Conservation (phyloP, 345 rosid genomes). For the Atalantia buxifolia region DNA sequence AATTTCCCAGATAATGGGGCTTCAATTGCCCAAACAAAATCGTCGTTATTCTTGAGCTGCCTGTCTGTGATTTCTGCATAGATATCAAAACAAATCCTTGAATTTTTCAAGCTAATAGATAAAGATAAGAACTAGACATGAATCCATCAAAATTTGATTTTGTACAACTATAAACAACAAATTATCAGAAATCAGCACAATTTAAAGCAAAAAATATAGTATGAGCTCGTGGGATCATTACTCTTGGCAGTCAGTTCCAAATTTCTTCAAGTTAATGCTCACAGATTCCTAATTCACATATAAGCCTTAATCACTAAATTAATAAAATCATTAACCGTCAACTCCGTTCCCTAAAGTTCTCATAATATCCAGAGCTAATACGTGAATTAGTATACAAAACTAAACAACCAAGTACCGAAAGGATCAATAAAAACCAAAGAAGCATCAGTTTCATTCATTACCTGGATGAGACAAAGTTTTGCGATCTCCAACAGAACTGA, state of each 20-base stretch:
- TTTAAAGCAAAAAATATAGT: neutral
- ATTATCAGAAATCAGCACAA: neutral
- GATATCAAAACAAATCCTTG: neutral
- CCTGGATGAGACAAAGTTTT: slow-evolving; percentile 84
- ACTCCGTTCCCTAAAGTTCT: neutral
- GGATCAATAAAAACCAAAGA: neutral
- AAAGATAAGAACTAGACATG: neutral
- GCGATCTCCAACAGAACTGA: slow-evolving; percentile 68
- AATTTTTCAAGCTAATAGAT: neutral
- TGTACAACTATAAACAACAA: neutral
- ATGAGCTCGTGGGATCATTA: neutral
- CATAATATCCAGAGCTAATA: neutral
- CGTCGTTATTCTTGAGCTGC: slow-evolving; percentile 69
- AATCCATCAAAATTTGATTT: neutral
- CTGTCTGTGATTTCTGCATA: slow-evolving; percentile 71
- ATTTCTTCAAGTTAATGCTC: neutral
- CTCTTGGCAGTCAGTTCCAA: neutral
- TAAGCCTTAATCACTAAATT: neutral
- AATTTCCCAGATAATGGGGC: slow-evolving; percentile 79
- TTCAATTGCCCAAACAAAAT: slow-evolving; percentile 81
- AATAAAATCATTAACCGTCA: neutral
- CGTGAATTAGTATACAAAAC: neutral
- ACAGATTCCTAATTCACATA: neutral
- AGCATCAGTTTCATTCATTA: slow-evolving; percentile 14
- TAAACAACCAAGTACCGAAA: neutral